Conservation (phyloP, 2,329 filamentous ascomycete species). For the Aspergillus sojae region DNA sequence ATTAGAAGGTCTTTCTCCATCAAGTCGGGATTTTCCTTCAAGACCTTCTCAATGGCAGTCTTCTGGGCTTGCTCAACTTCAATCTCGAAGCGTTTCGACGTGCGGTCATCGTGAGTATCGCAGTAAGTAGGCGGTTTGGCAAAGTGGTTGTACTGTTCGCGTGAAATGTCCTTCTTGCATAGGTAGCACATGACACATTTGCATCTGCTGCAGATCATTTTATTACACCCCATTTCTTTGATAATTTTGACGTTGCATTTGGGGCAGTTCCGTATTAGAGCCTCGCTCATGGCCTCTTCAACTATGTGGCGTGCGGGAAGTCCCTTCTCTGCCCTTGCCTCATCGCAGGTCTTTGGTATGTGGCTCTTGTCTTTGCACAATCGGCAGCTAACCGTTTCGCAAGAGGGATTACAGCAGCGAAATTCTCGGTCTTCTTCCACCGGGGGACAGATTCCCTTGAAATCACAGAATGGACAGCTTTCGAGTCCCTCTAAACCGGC, state of each 20-base stretch:
- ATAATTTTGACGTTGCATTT: conserved; percentile 73
- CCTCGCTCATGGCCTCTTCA: conserved; percentile 83
- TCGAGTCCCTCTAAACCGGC: conserved; percentile 73
- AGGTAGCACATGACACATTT: conserved; percentile 56
- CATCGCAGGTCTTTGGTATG: conserved; percentile 71
- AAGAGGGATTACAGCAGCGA: conserved; percentile 67
- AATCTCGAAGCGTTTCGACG: conserved; percentile 19
- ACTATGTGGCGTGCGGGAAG: conserved; percentile 66
- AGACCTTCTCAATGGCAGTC: conserved; percentile 30
- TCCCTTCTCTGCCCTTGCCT: conserved; percentile 63
- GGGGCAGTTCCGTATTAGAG: conserved; percentile 71
- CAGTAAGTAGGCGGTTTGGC: conserved; percentile 53
- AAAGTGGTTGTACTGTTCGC: conserved; percentile 70
- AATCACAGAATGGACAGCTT: conserved; percentile 81
- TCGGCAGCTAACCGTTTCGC: conserved; percentile 66
- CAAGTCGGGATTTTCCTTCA: conserved; percentile 28
- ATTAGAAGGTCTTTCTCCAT: conserved; percentile 24
- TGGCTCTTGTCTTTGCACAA: conserved; percentile 71
- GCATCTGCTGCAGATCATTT: conserved; percentile 73
- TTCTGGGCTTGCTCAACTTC: conserved; percentile 34
- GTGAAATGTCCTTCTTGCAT: conserved; percentile 66
- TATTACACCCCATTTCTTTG: conserved; percentile 80
- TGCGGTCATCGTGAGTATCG: conserved; percentile 17
- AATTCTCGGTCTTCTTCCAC: conserved; percentile 73
- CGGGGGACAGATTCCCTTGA: conserved; percentile 71